These are phyloP conservation scores for Solanum hybrid DNA, from an alignment of 305 asterid genomes.

Conservation along the genomic window DNA sequence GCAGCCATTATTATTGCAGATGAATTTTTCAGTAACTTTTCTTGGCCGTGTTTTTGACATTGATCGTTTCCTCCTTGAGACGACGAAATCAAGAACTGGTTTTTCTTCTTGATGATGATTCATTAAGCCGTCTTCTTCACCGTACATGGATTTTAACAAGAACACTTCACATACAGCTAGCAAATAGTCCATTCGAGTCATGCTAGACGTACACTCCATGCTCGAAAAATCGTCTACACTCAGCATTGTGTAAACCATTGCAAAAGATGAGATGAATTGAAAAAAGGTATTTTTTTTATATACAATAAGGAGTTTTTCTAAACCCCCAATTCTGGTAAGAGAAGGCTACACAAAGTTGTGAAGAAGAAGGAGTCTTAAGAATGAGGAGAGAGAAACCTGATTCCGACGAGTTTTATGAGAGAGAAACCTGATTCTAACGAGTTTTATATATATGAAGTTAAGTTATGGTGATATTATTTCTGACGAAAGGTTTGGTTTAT, in stretches of 20 bases:
- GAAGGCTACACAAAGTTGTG: not conserved
- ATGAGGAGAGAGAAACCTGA: not conserved
- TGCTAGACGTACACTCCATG: not conserved
- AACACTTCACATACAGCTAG: not conserved
- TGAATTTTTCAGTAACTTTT: not conserved
- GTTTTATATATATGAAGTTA: too few relatives aligned
- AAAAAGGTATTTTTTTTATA: too few relatives aligned
- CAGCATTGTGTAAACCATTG: not conserved
- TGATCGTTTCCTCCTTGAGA: not conserved
- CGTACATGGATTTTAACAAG: not conserved
- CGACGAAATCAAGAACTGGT: not conserved
- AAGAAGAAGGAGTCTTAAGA: not conserved
- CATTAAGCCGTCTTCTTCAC: not conserved
- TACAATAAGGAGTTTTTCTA: not conserved
- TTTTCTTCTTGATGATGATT: not conserved
- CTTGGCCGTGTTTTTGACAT: not conserved
- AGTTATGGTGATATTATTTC: not conserved
- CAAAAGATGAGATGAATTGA: not conserved
- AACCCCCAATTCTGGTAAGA: not conserved
- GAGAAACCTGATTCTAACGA: not conserved
- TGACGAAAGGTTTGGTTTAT: not conserved
- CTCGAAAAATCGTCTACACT: not conserved
- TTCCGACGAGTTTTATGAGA: not conserved
- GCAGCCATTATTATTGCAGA: not conserved
- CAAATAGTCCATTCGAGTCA: not conserved